phyloP scores from a whole-genome alignment of 805 yeast species.

The Sugiyamaella qingdaonensis region DNA sequence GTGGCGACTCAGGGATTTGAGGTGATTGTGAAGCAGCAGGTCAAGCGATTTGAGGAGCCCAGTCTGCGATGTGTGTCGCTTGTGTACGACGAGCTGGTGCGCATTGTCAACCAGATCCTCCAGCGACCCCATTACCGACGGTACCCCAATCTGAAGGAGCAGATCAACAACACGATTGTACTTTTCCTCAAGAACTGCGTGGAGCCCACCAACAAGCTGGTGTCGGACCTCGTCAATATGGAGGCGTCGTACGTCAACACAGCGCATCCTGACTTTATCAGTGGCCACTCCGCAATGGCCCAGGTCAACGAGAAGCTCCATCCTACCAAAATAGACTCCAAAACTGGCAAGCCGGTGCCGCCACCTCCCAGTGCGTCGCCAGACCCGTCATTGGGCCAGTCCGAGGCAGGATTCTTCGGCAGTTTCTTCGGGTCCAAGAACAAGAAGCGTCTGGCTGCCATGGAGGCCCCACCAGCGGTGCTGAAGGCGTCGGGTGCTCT shows the following conservation, averaged over 20 bases:
- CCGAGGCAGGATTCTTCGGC: slow-evolving; percentile 68
- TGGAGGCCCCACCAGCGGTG: slow-evolving; percentile 97
- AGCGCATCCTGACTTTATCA: slow-evolving; percentile 93
- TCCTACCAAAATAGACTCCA: slow-evolving; percentile 77
- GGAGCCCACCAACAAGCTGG: slow-evolving; percentile 82
- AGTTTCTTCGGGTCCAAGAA: slow-evolving; percentile 90
- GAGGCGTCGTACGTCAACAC: slow-evolving; percentile 96
- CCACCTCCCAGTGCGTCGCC: slow-evolving; percentile 28
- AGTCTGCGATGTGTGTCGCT: slow-evolving; percentile 80
- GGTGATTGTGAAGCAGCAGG: slow-evolving; percentile 90
- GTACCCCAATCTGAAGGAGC: slow-evolving; percentile 87
- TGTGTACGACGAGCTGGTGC: slow-evolving; percentile 89
- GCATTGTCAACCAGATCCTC: slow-evolving; percentile 81
- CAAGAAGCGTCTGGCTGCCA: slow-evolving; percentile 86
- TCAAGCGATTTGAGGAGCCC: slow-evolving; percentile 92
- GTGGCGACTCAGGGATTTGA: slow-evolving; percentile 98
- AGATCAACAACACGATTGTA: slow-evolving; percentile 73
- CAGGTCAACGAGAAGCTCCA: slow-evolving; percentile 85
- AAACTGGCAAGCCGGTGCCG: slow-evolving; percentile 75
- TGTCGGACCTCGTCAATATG: slow-evolving; percentile 71
- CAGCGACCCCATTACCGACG: slow-evolving; percentile 78
- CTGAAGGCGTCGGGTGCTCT: slow-evolving; percentile 87
- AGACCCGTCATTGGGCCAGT: slow-evolving; percentile 19
- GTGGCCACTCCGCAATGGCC: slow-evolving; percentile 92
- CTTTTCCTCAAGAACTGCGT: slow-evolving; percentile 74